Base-by-base conservation (phyloP, 352 stramenopile genomes). In the Globisporangium alternatum region DNA sequence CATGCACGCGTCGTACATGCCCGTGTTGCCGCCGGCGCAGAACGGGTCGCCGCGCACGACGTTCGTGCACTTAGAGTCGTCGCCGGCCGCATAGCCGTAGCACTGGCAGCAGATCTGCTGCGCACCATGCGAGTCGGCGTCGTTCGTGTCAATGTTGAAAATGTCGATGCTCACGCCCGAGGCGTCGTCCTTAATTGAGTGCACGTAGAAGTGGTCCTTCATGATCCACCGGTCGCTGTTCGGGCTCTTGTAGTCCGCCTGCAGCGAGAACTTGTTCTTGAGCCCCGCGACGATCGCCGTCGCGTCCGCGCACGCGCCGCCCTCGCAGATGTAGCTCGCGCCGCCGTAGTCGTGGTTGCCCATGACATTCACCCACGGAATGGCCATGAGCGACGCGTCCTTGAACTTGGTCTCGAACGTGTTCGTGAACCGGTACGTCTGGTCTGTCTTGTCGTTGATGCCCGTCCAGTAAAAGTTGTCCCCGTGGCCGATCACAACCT, bases 61-160 rank as follows among this genome's bases (percentile, higher is more conserved):
- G 41, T 84, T 83, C 56, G 78, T 80, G 62, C 81, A 92, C 43
- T 59, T 66, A n/a, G 71, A 67, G 64, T 86, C 73, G 22, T 76
- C 71, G 9, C 78, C 80, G 22, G 75, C 53, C 21, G 73, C 60
- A 64, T 93, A 95, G 19, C 81, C 86, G 63, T 90, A 95, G 75
- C 86, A 95, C 65, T 95, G 86, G 62, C 86, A 95, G 54, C 86
- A 95, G 17, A 90, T 84, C 51, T 94, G 80, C 53, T 81, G 76
- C 19, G 77, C 80, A 28, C 74, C 81, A 69, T 92, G 83, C 7
- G 78, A 76, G 33, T 75, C 80, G 0, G 83, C 83, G 49, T 88
- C 79, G 66, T 90, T 96, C 54, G 83, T 93, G 68, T 96, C 86
- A 15, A 96, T 43, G 62, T 93, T 96, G 59, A 93, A 96, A 33